Conservation (phyloP, 2,329 filamentous ascomycete species). For the Diaporthe ampelina region DNA sequence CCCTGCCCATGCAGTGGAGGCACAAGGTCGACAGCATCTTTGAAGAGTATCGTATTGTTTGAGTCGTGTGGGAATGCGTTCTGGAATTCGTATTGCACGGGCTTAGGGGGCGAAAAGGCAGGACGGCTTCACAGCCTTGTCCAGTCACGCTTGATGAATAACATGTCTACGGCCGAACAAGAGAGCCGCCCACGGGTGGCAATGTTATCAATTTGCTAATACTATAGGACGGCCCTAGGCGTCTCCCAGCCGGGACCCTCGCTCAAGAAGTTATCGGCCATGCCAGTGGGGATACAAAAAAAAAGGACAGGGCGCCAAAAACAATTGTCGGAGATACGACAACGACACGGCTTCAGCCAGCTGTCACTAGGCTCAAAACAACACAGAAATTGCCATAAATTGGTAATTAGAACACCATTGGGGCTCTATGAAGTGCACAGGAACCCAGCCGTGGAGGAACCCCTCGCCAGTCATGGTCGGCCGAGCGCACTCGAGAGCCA, state of each 20-base stretch:
- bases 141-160: background rate
- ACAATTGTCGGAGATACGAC: background rate
- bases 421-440: background rate
- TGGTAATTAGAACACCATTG: background rate
- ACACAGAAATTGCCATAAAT: background rate
- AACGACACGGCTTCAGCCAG: background rate
- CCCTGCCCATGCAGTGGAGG: conserved; percentile 52
- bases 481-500: background rate
- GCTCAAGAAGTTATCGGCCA: background rate
- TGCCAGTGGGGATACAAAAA: too few relatives aligned
- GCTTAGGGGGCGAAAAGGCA: too few relatives aligned
- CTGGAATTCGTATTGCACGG: background rate
- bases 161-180: background rate
- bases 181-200: background rate
- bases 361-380: background rate
- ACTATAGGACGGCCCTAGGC: background rate
- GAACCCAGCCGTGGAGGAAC: too few relatives aligned
- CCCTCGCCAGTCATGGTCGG: too few relatives aligned
- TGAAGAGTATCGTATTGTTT: conserved; percentile 48
- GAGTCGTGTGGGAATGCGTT: background rate
- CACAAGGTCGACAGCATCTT: conserved; percentile 53
- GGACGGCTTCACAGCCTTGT: background rate
- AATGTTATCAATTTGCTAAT: background rate
- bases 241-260: background rate
- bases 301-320: background rate